Evolutionary conservation across 164 flowering plant genomes (phyloP), one percentile per base, ranked within the genome.

Genomic region (Protea cynaroides): DNA sequence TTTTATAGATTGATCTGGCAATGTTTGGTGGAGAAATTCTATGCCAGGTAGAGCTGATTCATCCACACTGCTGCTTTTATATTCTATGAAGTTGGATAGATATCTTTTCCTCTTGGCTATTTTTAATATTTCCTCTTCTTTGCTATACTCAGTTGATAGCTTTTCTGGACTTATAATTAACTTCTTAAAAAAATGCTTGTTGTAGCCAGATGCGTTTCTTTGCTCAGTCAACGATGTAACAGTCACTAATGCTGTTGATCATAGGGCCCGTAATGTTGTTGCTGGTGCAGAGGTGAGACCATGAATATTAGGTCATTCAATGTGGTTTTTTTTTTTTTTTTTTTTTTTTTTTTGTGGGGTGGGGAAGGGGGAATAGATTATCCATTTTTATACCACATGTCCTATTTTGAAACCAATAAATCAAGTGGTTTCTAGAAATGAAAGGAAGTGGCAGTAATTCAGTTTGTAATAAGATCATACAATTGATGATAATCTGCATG

Each of bases 191-290:
- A 65, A 55, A 61, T 81, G 72, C 56, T 76, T 69, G 64, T 65
- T 89, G 86, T 81, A 94, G 99, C 96, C 97, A 81, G 99, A 94
- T 89, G 95, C 96, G 55, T 94, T 94, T 65, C 95, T 94, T 67
- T 94, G 99, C 83, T 94, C 99, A 1, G 67, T 91, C 73, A 84
- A 82, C 78, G 94, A 91, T 76, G 99, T 94, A 59, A 88, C 82
- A 76, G 96, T 94, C 68, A 85, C 75, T 38, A 88, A 85, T 67
- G 78, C 89, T 49, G 58, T 82, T 71, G 93, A 91, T 72, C 99
- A 77, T 62, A 85, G 99, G 77, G 82, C 79, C 13, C 92, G 89
- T 13, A 85, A 91, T 73, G 75, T 74, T 54, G 72, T 83, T 11
- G 67, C 61, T 67, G 82, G 93, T 72, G 81, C 76, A 65, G 96